Base-by-base conservation (phyloP, 257 asterid genomes). In the Ehretia macrophylla region DNA sequence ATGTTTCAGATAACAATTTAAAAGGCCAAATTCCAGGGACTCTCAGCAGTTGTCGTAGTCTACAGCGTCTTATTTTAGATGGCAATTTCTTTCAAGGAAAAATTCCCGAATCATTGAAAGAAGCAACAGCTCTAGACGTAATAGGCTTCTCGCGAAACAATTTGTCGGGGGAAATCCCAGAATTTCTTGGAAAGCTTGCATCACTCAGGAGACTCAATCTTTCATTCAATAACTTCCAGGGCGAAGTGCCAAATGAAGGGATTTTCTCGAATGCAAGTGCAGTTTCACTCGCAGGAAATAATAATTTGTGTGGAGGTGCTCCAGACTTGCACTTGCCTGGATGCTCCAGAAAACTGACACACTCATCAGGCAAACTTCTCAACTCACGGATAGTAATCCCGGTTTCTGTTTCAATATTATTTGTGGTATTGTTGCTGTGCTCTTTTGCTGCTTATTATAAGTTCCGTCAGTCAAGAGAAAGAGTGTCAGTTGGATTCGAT, bases 201-300 rank as follows among this genome's bases (percentile, higher is more conserved):
- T 69, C 68, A 44, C 74, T 81, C 56, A 11, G 4, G 16, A 54
- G 70, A 58, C 63, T 81, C 16, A 66, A 81, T 64, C 69, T 77
- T 0, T 81, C 87, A 5, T 75, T 60, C 58, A 77, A 81, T 17
- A 57, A 77, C 20, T 55, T 77, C n/a, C 53, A 55, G 10, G 87
- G 84, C 1, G 53, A 62, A 61, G 75, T 77, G 38, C 78, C 87
- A 22, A 60, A 44, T 13, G 20, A 63, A 12, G 83, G 83, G 16
- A 14, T 68, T 8, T 77, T 81, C 63, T 45, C 65, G 37, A 75
- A 72, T 63, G 57, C 60, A 22, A 70, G 69, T 27, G 72, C 40
- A 1, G 14, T 77, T 51, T 75, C 68, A 14, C 17, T 77, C 8
- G 17, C 13, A 0, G 80, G 79, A 48, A 80, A 80, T 38, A 14